These are phyloP conservation scores for Saturnispora hagleri DNA, from an alignment of 805 yeast species.

Conservation along the genomic window DNA sequence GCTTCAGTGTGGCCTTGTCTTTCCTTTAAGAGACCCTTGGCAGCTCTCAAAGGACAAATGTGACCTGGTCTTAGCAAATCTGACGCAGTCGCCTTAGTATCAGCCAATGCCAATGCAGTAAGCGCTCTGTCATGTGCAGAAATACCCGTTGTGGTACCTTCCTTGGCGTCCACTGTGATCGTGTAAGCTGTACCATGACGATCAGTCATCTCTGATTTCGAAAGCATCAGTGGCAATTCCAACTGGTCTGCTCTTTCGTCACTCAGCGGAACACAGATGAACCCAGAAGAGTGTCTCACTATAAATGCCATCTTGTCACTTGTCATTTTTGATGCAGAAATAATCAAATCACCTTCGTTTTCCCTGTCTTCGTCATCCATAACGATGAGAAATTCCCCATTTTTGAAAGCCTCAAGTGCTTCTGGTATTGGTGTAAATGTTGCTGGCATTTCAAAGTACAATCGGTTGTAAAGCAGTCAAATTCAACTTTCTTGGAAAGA, in stretches of 20 bases:
- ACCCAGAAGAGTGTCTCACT: conserved; percentile 82
- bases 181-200: conserved; percentile 97
- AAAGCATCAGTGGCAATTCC: conserved; percentile 70
- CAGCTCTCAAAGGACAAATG: conserved; percentile 85
- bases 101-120: conserved; percentile 68
- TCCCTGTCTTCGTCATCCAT: conserved; percentile 96
- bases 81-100: conserved; percentile 40
- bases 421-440: conserved; percentile 51
- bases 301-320: conserved; percentile 89
- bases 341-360: conserved; percentile 93
- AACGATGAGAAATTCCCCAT: conserved; percentile 83
- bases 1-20: conserved; percentile 98
- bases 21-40: conserved; percentile 65
- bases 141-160: conserved; percentile 95
- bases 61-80: conserved; percentile 93
- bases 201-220: conserved; percentile 43
- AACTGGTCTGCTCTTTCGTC: conserved; percentile 70
- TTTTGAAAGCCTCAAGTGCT: conserved; percentile 61
- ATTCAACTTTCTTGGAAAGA: background rate
- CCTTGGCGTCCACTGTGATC: conserved; percentile 74
- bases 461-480: background rate
- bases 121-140: conserved; percentile 89
- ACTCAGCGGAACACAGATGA: conserved; percentile 84
- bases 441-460: background rate
- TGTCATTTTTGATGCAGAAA: conserved; percentile 78